Evolutionary conservation across 2,329 filamentous ascomycete species (phyloP).

Genomic region (Plenodomus biglobosus): DNA sequence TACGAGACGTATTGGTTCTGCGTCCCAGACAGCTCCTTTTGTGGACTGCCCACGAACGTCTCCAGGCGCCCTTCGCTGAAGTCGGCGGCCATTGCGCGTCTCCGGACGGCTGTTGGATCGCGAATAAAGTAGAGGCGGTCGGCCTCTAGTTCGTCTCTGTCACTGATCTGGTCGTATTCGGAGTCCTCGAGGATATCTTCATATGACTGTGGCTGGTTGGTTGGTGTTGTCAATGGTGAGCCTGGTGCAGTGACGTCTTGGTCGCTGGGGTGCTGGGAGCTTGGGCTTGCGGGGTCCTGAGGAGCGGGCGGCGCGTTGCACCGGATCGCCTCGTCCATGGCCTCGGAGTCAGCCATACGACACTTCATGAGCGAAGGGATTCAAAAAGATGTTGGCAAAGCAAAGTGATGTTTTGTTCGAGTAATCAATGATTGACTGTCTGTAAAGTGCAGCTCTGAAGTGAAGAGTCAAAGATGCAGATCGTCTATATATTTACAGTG

Average conservation of each 20-base stretch:
- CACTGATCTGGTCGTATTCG: slow-evolving; percentile 17
- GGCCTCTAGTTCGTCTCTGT: slow-evolving; percentile 12
- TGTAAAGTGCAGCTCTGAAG: not conserved
- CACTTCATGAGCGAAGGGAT: not conserved
- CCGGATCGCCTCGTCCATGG: slow-evolving; percentile 10
- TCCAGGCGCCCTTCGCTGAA: slow-evolving; percentile 70
- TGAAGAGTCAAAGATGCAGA: not conserved
- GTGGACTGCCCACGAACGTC: slow-evolving; percentile 77
- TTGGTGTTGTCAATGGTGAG: slow-evolving; percentile 7
- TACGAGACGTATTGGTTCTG: slow-evolving; percentile 98
- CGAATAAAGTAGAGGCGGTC: slow-evolving; percentile 4
- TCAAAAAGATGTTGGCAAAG: not conserved
- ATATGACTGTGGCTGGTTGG: slow-evolving; percentile 5
- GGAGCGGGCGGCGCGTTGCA: slow-evolving; percentile 3
- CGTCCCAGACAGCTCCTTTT: slow-evolving; percentile 95
- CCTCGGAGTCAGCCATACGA: slow-evolving; percentile 3
- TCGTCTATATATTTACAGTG: slow-evolving; percentile 19
- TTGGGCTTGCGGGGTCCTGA: slow-evolving; percentile 5
- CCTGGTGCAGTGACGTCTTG: slow-evolving; percentile 15
- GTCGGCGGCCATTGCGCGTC: slow-evolving; percentile 37
- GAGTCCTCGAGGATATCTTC: slow-evolving; percentile 13
- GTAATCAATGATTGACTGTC: not conserved
- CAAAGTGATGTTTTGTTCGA: not conserved
- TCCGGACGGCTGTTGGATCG: slow-evolving; percentile 11
- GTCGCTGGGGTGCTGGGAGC: slow-evolving; percentile 4